Base-by-base conservation (phyloP, 2,329 filamentous ascomycete species). In the Balansia obtecta region DNA sequence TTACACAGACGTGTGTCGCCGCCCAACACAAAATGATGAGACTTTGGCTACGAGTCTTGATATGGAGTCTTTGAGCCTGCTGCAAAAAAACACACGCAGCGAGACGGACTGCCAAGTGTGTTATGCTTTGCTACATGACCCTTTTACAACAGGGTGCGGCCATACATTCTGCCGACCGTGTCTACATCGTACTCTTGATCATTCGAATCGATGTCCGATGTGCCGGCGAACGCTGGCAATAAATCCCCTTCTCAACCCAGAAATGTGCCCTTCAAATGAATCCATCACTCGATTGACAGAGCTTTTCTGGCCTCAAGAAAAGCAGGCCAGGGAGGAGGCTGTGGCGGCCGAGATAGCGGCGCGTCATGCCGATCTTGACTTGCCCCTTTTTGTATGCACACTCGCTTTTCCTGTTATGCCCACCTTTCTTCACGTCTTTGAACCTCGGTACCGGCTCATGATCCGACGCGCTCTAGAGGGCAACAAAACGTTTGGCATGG, bases 101-200 rank as follows among this genome's bases (percentile, higher is more conserved):
- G 88, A 95, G 62, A 71, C 94, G 60, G 88, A 95, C 60, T 96
- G 90, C 57, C 87, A 93, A 59, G 82, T 95, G 52, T 95, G 90
- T 67, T 94, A 91, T 64, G 79, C 82, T 40, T 66, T 94, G 20
- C 85, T 91, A 63, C 71, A 88, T 53, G 86, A 95, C 54, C 88
- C 90, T 0, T 71, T 90, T 48, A 95, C 89, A 0, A 94, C 88
- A 0, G 75, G 79, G 1, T 96, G 90, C 59, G 90, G 90, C 1
- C 90, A 96, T 64, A 95, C 88, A 0, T 91, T 93, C 60, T 96
- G 90, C 64, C 82, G 86, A 18, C 77, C 78, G 52, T 96, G 90
- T 63, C 72, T 95, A 20, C 79, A 82, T 50, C 80, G 85, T 44
- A 80, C 86, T 7, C 72, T 94, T 52, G 85, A 91, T 58, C 85